Base-by-base conservation (phyloP, 345 rosid genomes). In the Aethionema arabicum region DNA sequence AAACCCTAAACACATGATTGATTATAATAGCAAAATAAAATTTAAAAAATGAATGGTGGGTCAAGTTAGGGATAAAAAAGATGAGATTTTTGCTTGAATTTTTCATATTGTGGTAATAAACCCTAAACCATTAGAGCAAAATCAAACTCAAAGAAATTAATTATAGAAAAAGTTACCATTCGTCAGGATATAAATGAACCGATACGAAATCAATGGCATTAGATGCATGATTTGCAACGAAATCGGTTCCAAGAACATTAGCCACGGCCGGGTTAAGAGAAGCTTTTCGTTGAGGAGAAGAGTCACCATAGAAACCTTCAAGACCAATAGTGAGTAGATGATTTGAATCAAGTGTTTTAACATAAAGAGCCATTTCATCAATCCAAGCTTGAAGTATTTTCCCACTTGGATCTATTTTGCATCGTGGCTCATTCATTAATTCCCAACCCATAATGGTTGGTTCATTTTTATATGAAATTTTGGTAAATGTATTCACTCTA, bases 391-490 rank as follows among this genome's bases (percentile, higher is more conserved):
- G 79, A 47, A 90, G 49, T 13, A 12, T 56, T 36, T 65, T 71
- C 10, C 93, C 95, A 52, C 85, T 76, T 48, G 77, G 43, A 61
- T 87, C 87, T 49, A 61, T 55, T 49, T 11, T 69, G 70, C 83
- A 81, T 31, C 77, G 83, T 40, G 96, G 85, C 68, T 88, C 95
- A 50, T 91, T 91, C 68, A 91, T 91, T 4, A 91, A 80, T 69
- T 91, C 98, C 98, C 96, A 91, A 50, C 83, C 87, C 73, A 91
- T 79, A 38, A 91, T 82, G 52, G 83, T 74, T 0, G 91, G 81
- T 58, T 90, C 97, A 52, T 90, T 89, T 74, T 81, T 82, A 37
- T 90, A 87, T 32, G 78, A 79, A 41, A 82, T 61, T 15, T 87
- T 78, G 6, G 91, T 90, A 27, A 82, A 62, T 2, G 83, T 46